A percentile compares a stretch with the other conserved stretches of the same genome.
Evolutionary conservation across 2,329 filamentous ascomycete species (phyloP).

Genomic region (Sclerotiophoma versabilis): DNA sequence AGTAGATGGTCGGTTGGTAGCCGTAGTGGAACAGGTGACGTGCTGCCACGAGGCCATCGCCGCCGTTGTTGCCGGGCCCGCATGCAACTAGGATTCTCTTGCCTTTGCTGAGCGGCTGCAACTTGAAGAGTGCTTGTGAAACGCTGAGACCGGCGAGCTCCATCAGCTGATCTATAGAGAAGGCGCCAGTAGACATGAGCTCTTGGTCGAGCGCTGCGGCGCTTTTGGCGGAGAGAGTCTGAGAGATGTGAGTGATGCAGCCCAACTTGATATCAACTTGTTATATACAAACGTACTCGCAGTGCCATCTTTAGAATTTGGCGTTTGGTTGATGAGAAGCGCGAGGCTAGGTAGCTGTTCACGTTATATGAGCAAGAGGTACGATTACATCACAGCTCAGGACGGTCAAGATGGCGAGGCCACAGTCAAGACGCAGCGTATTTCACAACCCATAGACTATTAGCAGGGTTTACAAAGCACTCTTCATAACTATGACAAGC

Average conservation of each 20-base stretch:
- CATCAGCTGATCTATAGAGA: constrained; percentile 97
- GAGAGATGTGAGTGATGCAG: too few species aligned
- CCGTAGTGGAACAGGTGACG: constrained; percentile 92
- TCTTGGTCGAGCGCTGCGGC: constrained; percentile 90
- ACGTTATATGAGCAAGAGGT: neutral
- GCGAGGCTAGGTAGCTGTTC: neutral
- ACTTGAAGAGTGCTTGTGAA: constrained; percentile 86
- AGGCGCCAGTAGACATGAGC: constrained; percentile 87
- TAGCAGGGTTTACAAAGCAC: neutral
- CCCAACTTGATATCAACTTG: too few species aligned
- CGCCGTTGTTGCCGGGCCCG: constrained; percentile 80
- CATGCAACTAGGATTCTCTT: constrained; percentile 84
- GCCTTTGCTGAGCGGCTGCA: constrained; percentile 78
- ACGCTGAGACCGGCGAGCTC: constrained; percentile 93
- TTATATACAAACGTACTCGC: constrained; percentile 15
- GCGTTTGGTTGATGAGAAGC: neutral
- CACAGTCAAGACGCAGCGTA: neutral
- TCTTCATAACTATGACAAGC: too few species aligned
- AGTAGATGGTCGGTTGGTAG: constrained; percentile 87
- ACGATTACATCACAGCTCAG: constrained; percentile 21
- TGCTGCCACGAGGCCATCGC: constrained; percentile 92
- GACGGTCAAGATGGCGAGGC: neutral
- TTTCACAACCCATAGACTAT: neutral
- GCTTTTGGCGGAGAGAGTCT: constrained; percentile 88
- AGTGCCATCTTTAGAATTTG: constrained; percentile 23